Percentiles rank a stretch among this genome's conserved stretches.
phyloP scores from a whole-genome alignment of 202 grass and related monocot genomes.

The Panicum virgatum region DNA sequence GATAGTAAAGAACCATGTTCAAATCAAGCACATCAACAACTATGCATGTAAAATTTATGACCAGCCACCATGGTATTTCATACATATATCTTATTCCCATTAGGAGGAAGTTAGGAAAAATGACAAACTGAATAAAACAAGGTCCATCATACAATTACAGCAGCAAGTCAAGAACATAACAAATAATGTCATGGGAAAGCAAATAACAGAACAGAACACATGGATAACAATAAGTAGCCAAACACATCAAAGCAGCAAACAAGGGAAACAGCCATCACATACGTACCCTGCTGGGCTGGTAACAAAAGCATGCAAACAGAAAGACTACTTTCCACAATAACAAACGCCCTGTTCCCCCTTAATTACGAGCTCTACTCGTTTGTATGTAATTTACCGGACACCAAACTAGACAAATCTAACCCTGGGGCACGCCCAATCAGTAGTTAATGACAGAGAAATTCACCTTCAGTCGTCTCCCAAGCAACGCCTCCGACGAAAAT shows the following conservation, averaged over 20 bases:
- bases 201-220: not conserved
- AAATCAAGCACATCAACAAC: not conserved
- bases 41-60: not conserved
- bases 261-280: no score
- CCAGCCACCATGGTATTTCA: not conserved
- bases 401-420: not conserved
- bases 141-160: not conserved
- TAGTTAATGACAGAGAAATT: not conserved
- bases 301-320: not conserved
- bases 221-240: not conserved
- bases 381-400: not conserved
- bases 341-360: not conserved
- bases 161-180: not conserved
- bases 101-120: not conserved
- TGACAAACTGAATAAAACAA: not conserved
- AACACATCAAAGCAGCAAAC: not conserved
- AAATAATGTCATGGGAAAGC: not conserved
- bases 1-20: not conserved
- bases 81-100: not conserved
- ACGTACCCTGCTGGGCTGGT: not conserved
- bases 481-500: slow-evolving; percentile 96
- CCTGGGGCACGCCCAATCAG: not conserved
- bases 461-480: slow-evolving; percentile 96
- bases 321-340: not conserved
- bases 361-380: not conserved